Base-by-base conservation (phyloP, 768 basidiomycete species). In the Lactifluus hygrophoroides region DNA sequence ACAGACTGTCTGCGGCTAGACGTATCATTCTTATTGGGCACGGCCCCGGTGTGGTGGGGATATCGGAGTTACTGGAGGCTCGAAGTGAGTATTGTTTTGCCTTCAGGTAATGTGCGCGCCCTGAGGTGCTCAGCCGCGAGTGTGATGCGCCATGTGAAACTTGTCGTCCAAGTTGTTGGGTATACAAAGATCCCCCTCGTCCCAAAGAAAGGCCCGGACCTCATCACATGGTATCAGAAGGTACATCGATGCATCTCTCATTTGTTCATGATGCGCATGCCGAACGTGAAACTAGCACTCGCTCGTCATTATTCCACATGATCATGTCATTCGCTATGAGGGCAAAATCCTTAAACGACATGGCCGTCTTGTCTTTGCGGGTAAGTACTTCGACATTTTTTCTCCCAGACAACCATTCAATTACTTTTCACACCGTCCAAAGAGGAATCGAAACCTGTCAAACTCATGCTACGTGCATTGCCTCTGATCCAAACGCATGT, bases 21-120 rank as follows among this genome's bases (percentile, higher is more conserved):
- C 77, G 82, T 42, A 80, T 99, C 13, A 73, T 97, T 35, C 68
- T 99, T 10, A 81, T 98, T 49, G 93, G 93, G 2, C 90, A 94
- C 67, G 94, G 94, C 11, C 82, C 84, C 1, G 94, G 91, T 0
- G 91, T 90, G 65, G 77, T 81, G 54, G 77, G 85, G 8, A 66
- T 96, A 55, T 83, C 91, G 71, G 80, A 87, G 32, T 76, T 97
- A 47, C 75, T 96, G 17, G 80, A 83, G 44, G 67, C 77, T 23
- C 78, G 94, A 70, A 75, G 94, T 94, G 69, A 48, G 77, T 3
- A 46, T 62, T 30, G 35, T 30, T 35, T 48, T 35, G 53, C 8
- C n/a, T 16, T 16, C 43, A 49, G 45, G 10, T 23, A 2, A 19
- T 14, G 38, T 54, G 19, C 50, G 25, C 51, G 51, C 7, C 55